Evolutionary conservation across 1,139 yeast genomes (phyloP), one percentile per base, ranked within the genome.

Genomic region (Torulaspora pretoriensis): DNA sequence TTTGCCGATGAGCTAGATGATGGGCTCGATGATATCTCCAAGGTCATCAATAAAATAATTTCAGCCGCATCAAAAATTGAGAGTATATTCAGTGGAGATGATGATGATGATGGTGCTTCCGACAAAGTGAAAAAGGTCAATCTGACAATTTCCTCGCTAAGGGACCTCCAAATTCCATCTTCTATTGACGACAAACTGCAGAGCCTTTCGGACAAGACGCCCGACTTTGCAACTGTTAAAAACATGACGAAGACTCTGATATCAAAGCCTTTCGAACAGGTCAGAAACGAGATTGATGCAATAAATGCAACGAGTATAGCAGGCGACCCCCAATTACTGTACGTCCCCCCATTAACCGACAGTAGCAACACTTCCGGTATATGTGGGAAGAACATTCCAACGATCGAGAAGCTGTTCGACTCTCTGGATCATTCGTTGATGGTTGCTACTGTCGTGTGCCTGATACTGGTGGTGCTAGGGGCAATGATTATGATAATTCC

Each of bases 81-180:
- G 39, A 40, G 47, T 27, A 71, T 84, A 33, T 81, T 90, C 54
- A 69, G 76, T 2, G 81, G 77, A 13, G 69, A 70, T 23, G 67
- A 68, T 40, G 56, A 67, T 24, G 67, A 68, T 24, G 55, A 68
- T n/a, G n/a, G n/a, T 6, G 51, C 69, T 2, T 47, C 52, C n/a
- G 51, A 54, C 30, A 59, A 67, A 23, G 51, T 74, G 8, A 54
- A 64, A 12, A 68, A 69, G 38, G 78, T 92, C 12, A 77, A 81
- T 54, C 57, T 84, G 25, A 81, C 94, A 0, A 71, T 87, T 2
- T 61, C 68, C 3, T 67, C 76, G 0, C 69, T 90, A 50, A 68
- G 72, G 45, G 70, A 81, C 49, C 64, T 92, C 43, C 61, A 75
- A 10, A 83, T 92, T 5, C 88, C 96, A 1, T 56, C 74, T 0